Conservation (phyloP, 805 yeast genomes). For the Saccharomycopsis amapae region DNA sequence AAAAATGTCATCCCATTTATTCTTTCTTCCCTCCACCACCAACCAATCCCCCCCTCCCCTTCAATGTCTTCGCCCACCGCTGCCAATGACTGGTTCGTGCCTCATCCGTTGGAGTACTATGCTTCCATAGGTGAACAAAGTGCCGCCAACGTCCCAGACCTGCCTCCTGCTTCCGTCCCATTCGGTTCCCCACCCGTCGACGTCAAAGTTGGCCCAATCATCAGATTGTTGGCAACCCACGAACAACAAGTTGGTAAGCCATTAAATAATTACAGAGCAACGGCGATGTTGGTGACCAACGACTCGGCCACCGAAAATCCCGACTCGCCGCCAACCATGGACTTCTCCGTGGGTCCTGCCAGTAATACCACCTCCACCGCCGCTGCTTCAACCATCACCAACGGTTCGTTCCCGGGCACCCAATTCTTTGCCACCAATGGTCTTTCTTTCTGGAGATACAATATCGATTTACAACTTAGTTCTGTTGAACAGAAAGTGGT, state of each 20-base stretch:
- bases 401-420: constrained; percentile 43
- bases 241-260: constrained; percentile 39
- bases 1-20: background rate
- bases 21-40: background rate
- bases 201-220: constrained; percentile 69
- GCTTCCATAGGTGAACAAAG: constrained; percentile 14
- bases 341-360: constrained; percentile 33
- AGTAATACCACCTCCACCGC: constrained; percentile 20
- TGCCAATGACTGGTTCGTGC: constrained; percentile 15
- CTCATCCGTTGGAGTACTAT: constrained; percentile 17
- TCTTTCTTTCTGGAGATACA: constrained; percentile 59
- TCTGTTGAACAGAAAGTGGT: constrained; percentile 52
- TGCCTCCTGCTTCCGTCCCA: constrained; percentile 14
- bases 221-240: constrained; percentile 57
- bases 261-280: constrained; percentile 52
- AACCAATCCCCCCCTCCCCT: background rate
- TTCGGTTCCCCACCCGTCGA: constrained; percentile 31
- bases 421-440: constrained; percentile 39
- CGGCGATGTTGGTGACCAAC: constrained; percentile 57
- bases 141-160: constrained; percentile 10
- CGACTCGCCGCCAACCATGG: constrained; percentile 29
- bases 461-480: constrained; percentile 42
- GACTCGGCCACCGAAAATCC: constrained; percentile 27
- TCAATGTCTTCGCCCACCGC: background rate
- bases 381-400: constrained; percentile 14